Percentiles rank a stretch among this genome's conserved stretches.
Conservation (phyloP, 345 rosid genomes). For the Schrenkiella parvula region DNA sequence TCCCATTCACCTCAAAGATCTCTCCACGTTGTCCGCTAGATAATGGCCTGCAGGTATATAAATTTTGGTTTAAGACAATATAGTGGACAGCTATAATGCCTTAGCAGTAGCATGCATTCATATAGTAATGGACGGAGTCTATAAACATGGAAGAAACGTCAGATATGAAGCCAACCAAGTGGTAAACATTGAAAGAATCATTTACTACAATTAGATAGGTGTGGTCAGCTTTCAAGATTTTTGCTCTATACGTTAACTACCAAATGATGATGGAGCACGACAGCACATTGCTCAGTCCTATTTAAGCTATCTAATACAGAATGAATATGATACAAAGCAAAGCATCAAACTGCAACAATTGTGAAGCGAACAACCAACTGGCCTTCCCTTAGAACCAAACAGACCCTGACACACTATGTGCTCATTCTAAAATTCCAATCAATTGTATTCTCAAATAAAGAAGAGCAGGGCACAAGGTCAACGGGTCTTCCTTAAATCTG, state of each 20-base stretch:
- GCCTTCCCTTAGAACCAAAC: background rate
- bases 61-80: conserved; percentile 5
- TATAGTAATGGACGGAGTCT: background rate
- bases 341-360: background rate
- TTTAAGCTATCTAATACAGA: background rate
- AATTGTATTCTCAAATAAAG: no score
- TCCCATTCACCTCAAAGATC: conserved; percentile 75
- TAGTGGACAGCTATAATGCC: no score
- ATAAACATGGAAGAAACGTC: no score
- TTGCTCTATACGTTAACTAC: background rate
- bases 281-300: background rate
- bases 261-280: background rate
- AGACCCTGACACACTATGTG: no score
- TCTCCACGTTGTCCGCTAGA: conserved; percentile 83
- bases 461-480: no score
- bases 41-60: conserved; percentile 52
- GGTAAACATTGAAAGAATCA: background rate
- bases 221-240: background rate
- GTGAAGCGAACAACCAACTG: background rate
- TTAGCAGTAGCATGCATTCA: background rate
- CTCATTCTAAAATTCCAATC: no score
- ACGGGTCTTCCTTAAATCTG: no score
- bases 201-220: background rate
- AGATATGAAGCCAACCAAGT: background rate
- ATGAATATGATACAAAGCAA: background rate